Evolutionary conservation across 805 yeast species (phyloP), one percentile per base, ranked within the genome.

Genomic region (Isabelozyma rhagii): DNA sequence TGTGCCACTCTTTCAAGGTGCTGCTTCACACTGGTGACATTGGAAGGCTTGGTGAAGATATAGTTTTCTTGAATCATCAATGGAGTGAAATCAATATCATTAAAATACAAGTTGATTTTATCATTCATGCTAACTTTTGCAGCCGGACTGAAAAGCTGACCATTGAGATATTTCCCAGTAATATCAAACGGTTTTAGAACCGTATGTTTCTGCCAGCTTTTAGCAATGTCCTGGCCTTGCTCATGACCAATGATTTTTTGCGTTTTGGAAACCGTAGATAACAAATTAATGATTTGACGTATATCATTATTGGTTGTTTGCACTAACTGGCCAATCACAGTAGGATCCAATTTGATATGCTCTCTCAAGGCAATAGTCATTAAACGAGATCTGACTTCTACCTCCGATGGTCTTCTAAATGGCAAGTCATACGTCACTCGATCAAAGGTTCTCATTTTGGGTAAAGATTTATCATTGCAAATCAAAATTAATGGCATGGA

Each of bases 61-160:
- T 94, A 94, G 69, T 94, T 94, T 65, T 94, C 99, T 63, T 93
- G 97, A 47, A 94, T 81, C 98, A 94, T 93, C 53, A 93, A 75
- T 5, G 99, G 98, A 1, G 96, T 84, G 64, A 94, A 87, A 62
- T 91, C 97, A 68, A 89, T 88, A 68, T 94, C 99, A 67, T 90
- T 91, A 74, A 94, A 94, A 63, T 91, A 94, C 47, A 90, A 77
- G 58, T 88, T 93, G 60, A 93, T 84, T 63, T 90, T 88, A 54
- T 90, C 96, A 66, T 85, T 87, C 54, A 93, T 65, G 2, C 84
- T 75, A 50, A 80, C 77, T n/a, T 71, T 67, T 2, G 80, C 70
- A 56, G 68, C 71, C 15, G 74, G 79, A 49, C 83, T 73, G 66
- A 83, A 87, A 13, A 81, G 75, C 18, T 79, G 78, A 0, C 85